Percentiles rank a stretch among this genome's conserved stretches.
These are phyloP conservation scores for Fulvia fulva DNA, from an alignment of 2,329 filamentous ascomycete species.

Conservation along the genomic window DNA sequence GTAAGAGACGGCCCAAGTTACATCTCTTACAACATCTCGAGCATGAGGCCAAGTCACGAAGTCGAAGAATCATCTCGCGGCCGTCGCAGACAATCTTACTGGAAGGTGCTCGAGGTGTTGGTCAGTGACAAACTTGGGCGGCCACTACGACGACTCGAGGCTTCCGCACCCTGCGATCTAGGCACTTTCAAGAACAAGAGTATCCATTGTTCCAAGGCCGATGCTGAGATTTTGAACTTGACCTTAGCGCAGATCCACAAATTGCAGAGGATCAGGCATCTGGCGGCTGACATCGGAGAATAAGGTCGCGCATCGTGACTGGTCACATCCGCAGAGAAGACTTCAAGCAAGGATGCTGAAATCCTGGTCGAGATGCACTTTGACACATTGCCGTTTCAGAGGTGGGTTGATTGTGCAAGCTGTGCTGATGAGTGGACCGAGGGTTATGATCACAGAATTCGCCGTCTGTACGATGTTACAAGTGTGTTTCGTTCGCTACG, in stretches of 20 bases:
- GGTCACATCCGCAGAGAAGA: too few relatives aligned
- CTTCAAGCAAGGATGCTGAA: too few relatives aligned
- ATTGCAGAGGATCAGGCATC: neutral
- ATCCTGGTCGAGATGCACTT: too few relatives aligned
- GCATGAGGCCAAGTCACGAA: neutral
- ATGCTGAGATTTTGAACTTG: neutral
- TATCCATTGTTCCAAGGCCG: neutral
- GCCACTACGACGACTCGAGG: too few relatives aligned
- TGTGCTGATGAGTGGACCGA: too few relatives aligned
- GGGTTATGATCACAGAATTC: too few relatives aligned
- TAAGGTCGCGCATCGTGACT: too few relatives aligned
- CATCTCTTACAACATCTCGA: neutral
- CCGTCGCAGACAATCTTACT: neutral
- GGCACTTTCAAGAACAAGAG: neutral
- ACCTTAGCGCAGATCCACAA: neutral
- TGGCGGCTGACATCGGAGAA: too few relatives aligned
- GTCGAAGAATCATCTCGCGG: neutral
- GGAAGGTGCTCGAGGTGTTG: neutral
- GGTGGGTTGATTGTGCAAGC: neutral
- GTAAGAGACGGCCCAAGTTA: neutral
- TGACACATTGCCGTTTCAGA: neutral
- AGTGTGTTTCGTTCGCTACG: too few relatives aligned
- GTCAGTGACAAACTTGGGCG: too few relatives aligned
- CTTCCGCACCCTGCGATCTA: too few relatives aligned
- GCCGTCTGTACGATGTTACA: too few relatives aligned